phyloP scores from a whole-genome alignment of 768 basidiomycete species.

The Coprinellus micaceus region DNA sequence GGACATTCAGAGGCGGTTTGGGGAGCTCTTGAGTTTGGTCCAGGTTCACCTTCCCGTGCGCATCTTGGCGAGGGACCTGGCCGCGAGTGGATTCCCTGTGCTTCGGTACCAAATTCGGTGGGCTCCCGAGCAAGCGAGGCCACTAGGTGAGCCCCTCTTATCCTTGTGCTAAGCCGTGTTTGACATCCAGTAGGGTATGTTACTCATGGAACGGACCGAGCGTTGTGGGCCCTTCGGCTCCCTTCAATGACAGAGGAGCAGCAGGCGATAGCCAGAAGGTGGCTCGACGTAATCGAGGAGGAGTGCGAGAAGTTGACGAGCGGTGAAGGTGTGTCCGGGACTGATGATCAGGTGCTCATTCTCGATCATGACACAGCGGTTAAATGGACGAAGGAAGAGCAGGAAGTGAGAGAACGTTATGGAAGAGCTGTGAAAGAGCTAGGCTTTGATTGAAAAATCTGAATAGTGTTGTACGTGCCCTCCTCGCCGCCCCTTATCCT shows the following conservation, averaged over 20 bases:
- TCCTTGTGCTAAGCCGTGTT: neutral
- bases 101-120: slow-evolving; percentile 67
- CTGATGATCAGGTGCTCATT: slow-evolving; percentile 33
- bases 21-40: slow-evolving; percentile 55
- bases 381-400: slow-evolving; percentile 36
- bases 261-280: slow-evolving; percentile 45
- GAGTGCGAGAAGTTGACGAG: slow-evolving; percentile 29
- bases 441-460: too few species aligned
- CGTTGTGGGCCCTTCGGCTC: slow-evolving; percentile 57
- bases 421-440: slow-evolving; percentile 4
- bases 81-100: slow-evolving; percentile 54
- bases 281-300: slow-evolving; percentile 49
- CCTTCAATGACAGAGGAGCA: slow-evolving; percentile 47
- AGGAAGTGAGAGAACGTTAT: slow-evolving; percentile 35
- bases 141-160: slow-evolving; percentile 40
- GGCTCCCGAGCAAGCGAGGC: slow-evolving; percentile 58
- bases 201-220: slow-evolving; percentile 65
- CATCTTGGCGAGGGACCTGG: slow-evolving; percentile 58
- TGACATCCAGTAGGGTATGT: slow-evolving; percentile 48
- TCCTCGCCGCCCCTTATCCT: too few species aligned
- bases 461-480: too few species aligned
- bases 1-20: slow-evolving; percentile 46
- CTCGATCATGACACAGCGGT: slow-evolving; percentile 50
- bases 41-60: slow-evolving; percentile 70
- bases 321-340: slow-evolving; percentile 8